phyloP scores from a whole-genome alignment of 768 basidiomycete species.

The Dentipellis sp. region DNA sequence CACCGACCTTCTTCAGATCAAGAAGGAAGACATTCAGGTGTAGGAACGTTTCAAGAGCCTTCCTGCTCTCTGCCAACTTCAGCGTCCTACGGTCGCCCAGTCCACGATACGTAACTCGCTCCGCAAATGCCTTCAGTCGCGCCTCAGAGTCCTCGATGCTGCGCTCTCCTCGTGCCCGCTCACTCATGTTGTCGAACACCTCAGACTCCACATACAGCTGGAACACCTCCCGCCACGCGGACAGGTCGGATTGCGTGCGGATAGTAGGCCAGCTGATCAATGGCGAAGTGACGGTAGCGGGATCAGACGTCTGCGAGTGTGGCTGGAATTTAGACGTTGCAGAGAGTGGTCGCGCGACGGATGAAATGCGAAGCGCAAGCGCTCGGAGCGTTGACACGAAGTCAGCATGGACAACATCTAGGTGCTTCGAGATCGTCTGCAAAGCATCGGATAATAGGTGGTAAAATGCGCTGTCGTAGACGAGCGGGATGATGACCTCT shows the following conservation, averaged over 20 bases:
- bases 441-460: constrained; percentile 55
- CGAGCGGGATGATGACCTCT: constrained; percentile 70
- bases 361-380: constrained; percentile 33
- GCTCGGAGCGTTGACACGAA: constrained; percentile 39
- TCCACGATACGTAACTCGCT: constrained; percentile 36
- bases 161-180: constrained; percentile 58
- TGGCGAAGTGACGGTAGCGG: constrained; percentile 14
- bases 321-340: constrained; percentile 24
- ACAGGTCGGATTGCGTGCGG: constrained; percentile 48
- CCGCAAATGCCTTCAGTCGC: constrained; percentile 60
- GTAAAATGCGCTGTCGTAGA: constrained; percentile 78
- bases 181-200: constrained; percentile 70
- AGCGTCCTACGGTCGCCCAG: constrained; percentile 35
- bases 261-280: constrained; percentile 1
- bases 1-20: constrained; percentile 65
- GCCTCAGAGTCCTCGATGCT: constrained; percentile 60
- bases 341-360: constrained; percentile 24
- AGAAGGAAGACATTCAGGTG: constrained; percentile 69
- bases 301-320: constrained; percentile 21
- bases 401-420: constrained; percentile 38
- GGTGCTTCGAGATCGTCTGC: constrained; percentile 43
- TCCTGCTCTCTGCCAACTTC: constrained; percentile 36
- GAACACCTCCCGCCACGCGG: constrained; percentile 87
- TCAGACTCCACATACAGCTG: constrained; percentile 78
- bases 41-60: constrained; percentile 40